A percentile compares a stretch with the other conserved stretches of the same genome.
These are phyloP conservation scores for Colletotrichum ledebouriae DNA, from an alignment of 2,329 filamentous ascomycete genomes.

Conservation along the genomic window DNA sequence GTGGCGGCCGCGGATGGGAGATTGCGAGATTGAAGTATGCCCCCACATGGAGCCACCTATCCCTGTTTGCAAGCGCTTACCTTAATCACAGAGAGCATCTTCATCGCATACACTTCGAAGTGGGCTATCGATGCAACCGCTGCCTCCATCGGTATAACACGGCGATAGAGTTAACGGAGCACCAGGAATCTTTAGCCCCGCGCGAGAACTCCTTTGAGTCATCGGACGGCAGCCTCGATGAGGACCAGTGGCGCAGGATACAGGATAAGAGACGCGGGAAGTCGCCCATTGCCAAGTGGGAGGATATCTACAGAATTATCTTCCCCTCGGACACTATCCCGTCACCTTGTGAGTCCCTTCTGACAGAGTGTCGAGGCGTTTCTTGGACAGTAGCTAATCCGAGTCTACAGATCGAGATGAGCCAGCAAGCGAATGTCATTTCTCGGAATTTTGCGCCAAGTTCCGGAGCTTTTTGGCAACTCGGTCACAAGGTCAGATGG, in stretches of 20 bases:
- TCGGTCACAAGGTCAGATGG: rapidly evolving
- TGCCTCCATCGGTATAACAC: background rate
- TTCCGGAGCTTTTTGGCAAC: background rate
- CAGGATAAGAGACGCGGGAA: background rate
- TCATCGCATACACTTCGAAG: background rate
- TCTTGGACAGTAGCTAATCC: rapidly evolving
- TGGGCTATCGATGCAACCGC: background rate
- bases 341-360: background rate
- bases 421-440: background rate
- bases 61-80: background rate
- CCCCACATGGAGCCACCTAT: too few species aligned
- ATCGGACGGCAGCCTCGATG: conserved; percentile 1
- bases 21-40: conserved; percentile 27
- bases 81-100: background rate
- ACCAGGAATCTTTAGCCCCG: background rate
- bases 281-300: background rate
- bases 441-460: background rate
- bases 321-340: background rate
- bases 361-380: background rate
- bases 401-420: background rate
- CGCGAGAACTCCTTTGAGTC: background rate
- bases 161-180: background rate
- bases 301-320: conserved; percentile 7
- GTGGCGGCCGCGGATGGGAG: conserved; percentile 6
- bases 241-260: background rate